Evolutionary conservation across 352 stramenopile genomes (phyloP).

Genomic region (Phytophthora cactorum): DNA sequence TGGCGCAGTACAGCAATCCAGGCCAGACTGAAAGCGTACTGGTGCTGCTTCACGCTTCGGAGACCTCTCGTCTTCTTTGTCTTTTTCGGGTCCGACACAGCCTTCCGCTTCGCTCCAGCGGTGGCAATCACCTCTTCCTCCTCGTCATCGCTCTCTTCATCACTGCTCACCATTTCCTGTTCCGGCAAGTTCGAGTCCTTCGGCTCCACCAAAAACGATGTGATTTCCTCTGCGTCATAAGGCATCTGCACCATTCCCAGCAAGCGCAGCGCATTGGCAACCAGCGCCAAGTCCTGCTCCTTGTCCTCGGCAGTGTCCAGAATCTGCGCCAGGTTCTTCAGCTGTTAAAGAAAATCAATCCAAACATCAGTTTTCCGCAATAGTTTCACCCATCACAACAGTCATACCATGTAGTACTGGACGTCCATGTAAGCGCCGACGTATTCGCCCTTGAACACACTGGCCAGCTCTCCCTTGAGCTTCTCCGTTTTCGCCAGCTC

Average conservation of each 20-base stretch:
- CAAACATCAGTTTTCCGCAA: conserved; percentile 4
- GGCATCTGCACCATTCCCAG: conserved; percentile 82
- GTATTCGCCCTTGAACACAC: conserved; percentile 89
- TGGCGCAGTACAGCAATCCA: conserved; percentile 85
- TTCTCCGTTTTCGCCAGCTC: conserved; percentile 69
- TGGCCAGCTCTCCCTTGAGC: conserved; percentile 82
- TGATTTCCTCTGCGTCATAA: conserved; percentile 61
- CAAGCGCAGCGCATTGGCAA: conserved; percentile 72
- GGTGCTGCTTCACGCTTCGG: conserved; percentile 75
- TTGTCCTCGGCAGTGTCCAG: conserved; percentile 57
- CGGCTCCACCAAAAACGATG: conserved; percentile 70
- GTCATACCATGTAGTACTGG: conserved; percentile 84
- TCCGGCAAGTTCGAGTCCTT: conserved; percentile 29
- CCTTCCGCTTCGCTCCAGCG: conserved; percentile 60
- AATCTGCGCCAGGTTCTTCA: conserved; percentile 74
- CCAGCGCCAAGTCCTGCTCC: conserved; percentile 55
- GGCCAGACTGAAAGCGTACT: conserved; percentile 77
- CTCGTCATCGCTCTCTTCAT: conserved; percentile 52
- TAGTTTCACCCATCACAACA: not conserved
- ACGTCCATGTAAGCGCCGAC: conserved; percentile 85
- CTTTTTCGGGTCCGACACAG: conserved; percentile 39
- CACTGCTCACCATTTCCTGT: conserved; percentile 54
- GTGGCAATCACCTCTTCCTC: conserved; percentile 35
- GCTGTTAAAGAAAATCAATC: conserved; percentile 25
- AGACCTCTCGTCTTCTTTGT: conserved; percentile 50